Conservation (phyloP, 164 flowering plant species). For the Piper betle region DNA sequence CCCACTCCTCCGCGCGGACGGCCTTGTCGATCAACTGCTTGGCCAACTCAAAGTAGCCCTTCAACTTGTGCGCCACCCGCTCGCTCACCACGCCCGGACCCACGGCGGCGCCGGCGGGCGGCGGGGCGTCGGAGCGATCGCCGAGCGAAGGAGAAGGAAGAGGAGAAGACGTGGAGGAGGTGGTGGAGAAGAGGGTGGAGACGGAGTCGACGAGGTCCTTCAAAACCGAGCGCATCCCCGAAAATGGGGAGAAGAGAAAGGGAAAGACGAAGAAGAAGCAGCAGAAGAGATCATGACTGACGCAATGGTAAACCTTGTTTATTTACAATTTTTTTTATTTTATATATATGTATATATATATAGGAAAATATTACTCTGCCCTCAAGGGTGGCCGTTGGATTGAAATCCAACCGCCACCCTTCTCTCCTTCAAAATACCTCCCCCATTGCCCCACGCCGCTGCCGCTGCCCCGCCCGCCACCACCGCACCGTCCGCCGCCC, state of each 20-base stretch:
- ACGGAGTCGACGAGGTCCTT: neutral
- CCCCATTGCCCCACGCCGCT: no score
- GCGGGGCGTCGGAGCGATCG: neutral
- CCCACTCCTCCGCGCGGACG: constrained; percentile 96
- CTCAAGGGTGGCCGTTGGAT: no score
- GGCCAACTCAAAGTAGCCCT: constrained; percentile 87
- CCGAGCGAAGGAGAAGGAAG: neutral
- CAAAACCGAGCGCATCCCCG: neutral
- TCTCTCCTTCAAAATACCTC: no score
- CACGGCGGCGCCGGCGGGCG: constrained; percentile 35
- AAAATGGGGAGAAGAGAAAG: neutral
- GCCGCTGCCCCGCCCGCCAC: no score
- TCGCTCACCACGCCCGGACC: constrained; percentile 47
- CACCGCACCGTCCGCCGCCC: no score
- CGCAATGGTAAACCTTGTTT: no score
- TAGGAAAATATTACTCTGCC: no score
- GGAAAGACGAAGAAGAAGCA: neutral
- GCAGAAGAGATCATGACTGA: no score
- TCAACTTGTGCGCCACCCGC: constrained; percentile 65
- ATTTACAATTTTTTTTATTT: no score
- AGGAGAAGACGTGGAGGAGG: neutral
- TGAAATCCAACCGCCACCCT: no score
- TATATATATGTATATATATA: no score
- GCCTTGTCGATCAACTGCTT: constrained; percentile 86
- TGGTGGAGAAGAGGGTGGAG: neutral